phyloP scores from a whole-genome alignment of 2,329 filamentous ascomycete genomes.

The Fusarium chlamydosporum region DNA sequence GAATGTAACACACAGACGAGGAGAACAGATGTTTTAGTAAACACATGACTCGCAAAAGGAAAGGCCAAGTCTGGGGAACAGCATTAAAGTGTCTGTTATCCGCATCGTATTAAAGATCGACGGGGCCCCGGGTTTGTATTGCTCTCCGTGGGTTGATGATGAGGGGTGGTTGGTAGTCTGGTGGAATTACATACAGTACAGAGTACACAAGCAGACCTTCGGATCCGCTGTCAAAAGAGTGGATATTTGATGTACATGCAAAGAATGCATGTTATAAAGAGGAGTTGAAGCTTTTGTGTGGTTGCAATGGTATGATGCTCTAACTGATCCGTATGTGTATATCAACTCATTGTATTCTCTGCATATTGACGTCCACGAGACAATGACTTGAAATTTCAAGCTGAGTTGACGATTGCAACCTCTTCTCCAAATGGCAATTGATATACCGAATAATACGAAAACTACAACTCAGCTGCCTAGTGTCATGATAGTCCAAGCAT shows the following conservation, averaged over 20 bases:
- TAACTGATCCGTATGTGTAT: slow-evolving; percentile 28
- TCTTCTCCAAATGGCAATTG: slow-evolving; percentile 9
- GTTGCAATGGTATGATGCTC: slow-evolving; percentile 20
- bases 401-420: slow-evolving; percentile 7
- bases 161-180: slow-evolving; percentile 1
- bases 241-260: slow-evolving; percentile 6
- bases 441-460: background rate
- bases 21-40: background rate
- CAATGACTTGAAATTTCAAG: background rate
- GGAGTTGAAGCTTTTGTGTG: background rate
- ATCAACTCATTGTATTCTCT: too few relatives aligned
- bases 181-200: slow-evolving; percentile 4
- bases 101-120: slow-evolving; percentile 31
- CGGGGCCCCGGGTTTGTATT: slow-evolving; percentile 36
- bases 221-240: slow-evolving; percentile 39
- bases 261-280: background rate
- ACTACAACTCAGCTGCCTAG: background rate
- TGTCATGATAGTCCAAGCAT: background rate
- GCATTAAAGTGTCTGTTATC: slow-evolving; percentile 1
- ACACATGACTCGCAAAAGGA: slow-evolving; percentile 9
- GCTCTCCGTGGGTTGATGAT: slow-evolving; percentile 3
- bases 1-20: slow-evolving; percentile 6
- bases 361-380: background rate
- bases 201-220: slow-evolving; percentile 41
- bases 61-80: slow-evolving; percentile 30